These are phyloP conservation scores for Chlorella variabilis DNA, from an alignment of 163 green algal species.

Conservation along the genomic window DNA sequence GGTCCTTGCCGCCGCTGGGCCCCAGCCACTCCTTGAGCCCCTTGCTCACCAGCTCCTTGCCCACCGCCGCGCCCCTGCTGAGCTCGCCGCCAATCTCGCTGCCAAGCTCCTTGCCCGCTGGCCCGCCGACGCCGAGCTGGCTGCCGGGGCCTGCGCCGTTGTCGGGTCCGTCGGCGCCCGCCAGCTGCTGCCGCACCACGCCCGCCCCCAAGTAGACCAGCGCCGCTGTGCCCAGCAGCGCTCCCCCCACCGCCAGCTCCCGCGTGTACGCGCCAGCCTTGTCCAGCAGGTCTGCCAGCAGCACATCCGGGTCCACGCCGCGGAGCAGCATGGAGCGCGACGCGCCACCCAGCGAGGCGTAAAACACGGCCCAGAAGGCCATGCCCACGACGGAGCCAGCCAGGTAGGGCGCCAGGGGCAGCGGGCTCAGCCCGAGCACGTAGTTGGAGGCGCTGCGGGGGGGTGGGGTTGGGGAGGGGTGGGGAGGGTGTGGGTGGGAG, in stretches of 20 bases:
- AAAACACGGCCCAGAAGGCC: constrained; percentile 79
- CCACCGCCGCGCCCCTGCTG: not conserved
- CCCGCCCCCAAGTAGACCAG: not conserved
- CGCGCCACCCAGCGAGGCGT: constrained; percentile 81
- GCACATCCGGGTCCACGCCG: constrained; percentile 30
- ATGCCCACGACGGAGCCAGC: constrained; percentile 74
- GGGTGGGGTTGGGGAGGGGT: too few relatives aligned
- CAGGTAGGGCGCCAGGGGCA: constrained; percentile 72
- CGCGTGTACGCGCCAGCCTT: constrained; percentile 19
- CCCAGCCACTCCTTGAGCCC: constrained; percentile 11
- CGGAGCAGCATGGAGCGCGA: constrained; percentile 45
- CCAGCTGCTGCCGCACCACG: constrained; percentile 1
- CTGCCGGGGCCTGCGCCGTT: too few relatives aligned
- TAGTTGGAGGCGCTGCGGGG: constrained; percentile 83
- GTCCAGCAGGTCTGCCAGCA: constrained; percentile 34
- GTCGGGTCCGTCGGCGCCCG: not conserved
- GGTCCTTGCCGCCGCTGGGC: not conserved
- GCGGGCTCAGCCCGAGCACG: constrained; percentile 81
- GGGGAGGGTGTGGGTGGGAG: not conserved
- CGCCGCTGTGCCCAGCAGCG: constrained; percentile 4
- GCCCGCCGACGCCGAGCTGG: too few relatives aligned
- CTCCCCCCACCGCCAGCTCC: constrained; percentile 30
- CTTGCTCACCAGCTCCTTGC: not conserved
- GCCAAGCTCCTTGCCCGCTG: not conserved
- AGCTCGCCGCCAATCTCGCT: not conserved